These are phyloP conservation scores for Diutina neorugosa DNA, from an alignment of 1,139 yeast genomes.

Conservation along the genomic window DNA sequence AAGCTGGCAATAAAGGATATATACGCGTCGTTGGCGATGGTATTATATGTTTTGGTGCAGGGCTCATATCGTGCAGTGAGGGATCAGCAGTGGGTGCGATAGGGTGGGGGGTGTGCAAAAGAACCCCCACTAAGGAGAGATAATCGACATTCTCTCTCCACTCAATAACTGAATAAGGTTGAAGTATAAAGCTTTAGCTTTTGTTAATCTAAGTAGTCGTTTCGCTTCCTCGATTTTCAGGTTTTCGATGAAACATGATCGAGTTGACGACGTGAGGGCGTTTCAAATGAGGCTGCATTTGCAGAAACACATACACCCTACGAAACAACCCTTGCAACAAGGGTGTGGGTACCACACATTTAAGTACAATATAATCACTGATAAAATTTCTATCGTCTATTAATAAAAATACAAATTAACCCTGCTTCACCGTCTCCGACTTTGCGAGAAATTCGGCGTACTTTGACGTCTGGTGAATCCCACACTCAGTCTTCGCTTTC, in stretches of 20 bases:
- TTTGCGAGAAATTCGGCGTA: conserved; percentile 38
- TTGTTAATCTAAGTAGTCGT: no score
- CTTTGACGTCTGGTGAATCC: conserved; percentile 73
- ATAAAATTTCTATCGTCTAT: not conserved
- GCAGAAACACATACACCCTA: not conserved
- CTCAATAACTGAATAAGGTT: no score
- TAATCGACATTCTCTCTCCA: no score
- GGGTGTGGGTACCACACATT: not conserved
- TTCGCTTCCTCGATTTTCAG: no score
- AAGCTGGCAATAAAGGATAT: not conserved
- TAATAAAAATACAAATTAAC: not conserved
- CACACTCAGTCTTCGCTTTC: conserved; percentile 86
- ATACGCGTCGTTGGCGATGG: not conserved
- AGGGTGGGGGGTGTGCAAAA: not conserved
- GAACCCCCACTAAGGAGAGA: not conserved
- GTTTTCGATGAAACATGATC: no score
- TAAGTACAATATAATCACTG: not conserved
- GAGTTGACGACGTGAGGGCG: no score
- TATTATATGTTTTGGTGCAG: not conserved
- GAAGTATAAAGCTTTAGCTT: no score
- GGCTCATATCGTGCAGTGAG: not conserved
- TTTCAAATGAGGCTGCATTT: no score
- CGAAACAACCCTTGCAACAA: not conserved
- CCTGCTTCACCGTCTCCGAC: not conserved
- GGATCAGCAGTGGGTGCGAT: not conserved